Percentiles rank a stretch among this genome's conserved stretches.
phyloP scores from a whole-genome alignment of 2,329 filamentous ascomycete genomes.

The Cladophialophora carrionii region DNA sequence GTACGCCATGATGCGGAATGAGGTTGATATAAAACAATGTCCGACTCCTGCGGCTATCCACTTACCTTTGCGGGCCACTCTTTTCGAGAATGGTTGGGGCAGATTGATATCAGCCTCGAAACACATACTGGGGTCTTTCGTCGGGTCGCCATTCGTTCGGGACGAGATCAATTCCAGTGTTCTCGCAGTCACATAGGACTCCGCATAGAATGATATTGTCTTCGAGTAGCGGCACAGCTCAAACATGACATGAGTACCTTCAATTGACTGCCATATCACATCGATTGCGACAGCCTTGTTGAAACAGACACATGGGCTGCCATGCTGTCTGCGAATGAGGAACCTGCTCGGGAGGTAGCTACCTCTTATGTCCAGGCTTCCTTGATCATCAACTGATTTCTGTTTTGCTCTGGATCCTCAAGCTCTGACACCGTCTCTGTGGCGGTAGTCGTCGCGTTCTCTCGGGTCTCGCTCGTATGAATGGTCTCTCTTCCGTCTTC shows the following conservation, averaged over 20 bases:
- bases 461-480: conserved; percentile 15
- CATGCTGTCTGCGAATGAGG: not conserved
- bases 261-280: not conserved
- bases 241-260: not conserved
- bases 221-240: not conserved
- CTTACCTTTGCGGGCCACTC: not conserved
- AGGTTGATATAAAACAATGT: not conserved
- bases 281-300: not conserved
- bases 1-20: not conserved
- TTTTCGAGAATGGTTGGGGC: not conserved
- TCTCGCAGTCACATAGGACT: not conserved
- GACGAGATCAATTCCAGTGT: not conserved
- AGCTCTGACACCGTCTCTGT: conserved; percentile 3
- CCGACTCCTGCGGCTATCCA: not conserved
- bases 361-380: not conserved
- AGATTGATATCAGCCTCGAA: not conserved
- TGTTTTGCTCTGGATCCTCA: not conserved
- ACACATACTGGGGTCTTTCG: not conserved
- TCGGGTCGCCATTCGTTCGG: not conserved
- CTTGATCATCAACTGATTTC: not conserved
- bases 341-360: not conserved
- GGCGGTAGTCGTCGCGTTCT: conserved; percentile 42
- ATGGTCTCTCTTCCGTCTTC: conserved; percentile 23
- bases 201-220: not conserved
- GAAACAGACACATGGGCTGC: not conserved